Evolutionary conservation across 1,284 basidiomycete species (phyloP).

Genomic region (Ganoderma meredithae): DNA sequence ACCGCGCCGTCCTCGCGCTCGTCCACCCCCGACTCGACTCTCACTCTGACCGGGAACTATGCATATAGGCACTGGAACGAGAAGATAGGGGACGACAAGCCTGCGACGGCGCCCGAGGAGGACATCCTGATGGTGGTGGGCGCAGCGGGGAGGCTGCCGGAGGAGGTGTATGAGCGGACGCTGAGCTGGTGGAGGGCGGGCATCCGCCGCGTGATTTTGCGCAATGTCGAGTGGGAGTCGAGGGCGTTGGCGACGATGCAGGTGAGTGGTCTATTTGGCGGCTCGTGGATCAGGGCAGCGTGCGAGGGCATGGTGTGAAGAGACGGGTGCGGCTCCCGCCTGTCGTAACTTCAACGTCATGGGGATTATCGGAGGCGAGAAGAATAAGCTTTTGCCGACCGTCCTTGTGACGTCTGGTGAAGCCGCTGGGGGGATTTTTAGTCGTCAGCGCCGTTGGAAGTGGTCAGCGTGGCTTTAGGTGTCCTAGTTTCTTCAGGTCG

Average conservation of each 20-base stretch:
- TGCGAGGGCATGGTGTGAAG: not conserved
- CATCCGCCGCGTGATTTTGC: conserved; percentile 67
- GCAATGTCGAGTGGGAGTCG: conserved; percentile 70
- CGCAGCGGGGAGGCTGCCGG: conserved; percentile 45
- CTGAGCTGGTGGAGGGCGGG: conserved; percentile 75
- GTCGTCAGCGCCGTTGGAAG: too few species aligned
- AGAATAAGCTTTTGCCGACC: too few species aligned
- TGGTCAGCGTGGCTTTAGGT: too few species aligned
- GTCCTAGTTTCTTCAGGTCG: too few species aligned
- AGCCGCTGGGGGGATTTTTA: too few species aligned
- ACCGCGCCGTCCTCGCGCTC: conserved; percentile 26
- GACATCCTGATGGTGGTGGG: conserved; percentile 27
- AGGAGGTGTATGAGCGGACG: conserved; percentile 70
- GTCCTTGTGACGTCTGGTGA: too few species aligned
- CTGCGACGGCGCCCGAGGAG: conserved; percentile 6
- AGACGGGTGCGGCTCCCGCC: too few species aligned
- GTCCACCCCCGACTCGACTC: conserved; percentile 30
- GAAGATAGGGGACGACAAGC: conserved; percentile 13
- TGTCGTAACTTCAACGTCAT: too few species aligned
- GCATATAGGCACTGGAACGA: conserved; percentile 22
- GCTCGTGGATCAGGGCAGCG: not conserved
- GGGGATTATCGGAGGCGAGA: too few species aligned
- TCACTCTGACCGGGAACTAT: conserved; percentile 20
- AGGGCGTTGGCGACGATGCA: conserved; percentile 75
- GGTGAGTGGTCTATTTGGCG: conserved; percentile 46